Evolutionary conservation across 768 basidiomycete genomes (phyloP).

Genomic region (Pulveroboletus ravenelii): DNA sequence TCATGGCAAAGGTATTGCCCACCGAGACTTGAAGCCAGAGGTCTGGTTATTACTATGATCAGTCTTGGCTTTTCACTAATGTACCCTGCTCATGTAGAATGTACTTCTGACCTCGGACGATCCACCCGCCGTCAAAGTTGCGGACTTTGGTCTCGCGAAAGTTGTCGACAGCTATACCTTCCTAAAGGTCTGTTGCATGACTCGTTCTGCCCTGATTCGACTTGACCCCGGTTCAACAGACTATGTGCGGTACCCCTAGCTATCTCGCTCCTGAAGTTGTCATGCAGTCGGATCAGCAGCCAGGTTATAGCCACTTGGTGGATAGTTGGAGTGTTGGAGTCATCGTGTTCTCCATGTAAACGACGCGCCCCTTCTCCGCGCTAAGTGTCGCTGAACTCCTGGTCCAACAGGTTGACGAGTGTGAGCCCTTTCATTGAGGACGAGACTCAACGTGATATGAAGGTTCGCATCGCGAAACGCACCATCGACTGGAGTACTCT

Average conservation of each 20-base stretch:
- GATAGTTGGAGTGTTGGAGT: conserved; percentile 98
- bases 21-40: conserved; percentile 93
- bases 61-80: conserved; percentile 6
- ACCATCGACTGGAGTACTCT: conserved; percentile 60
- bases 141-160: conserved; percentile 96
- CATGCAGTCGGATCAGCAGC: conserved; percentile 44
- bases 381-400: not conserved
- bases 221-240: conserved; percentile 38
- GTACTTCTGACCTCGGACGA: conserved; percentile 70
- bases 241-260: conserved; percentile 94
- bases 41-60: conserved; percentile 27
- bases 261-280: conserved; percentile 95
- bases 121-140: conserved; percentile 79
- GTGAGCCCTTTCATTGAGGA: conserved; percentile 79
- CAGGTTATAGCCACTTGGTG: conserved; percentile 81
- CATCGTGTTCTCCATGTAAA: conserved; percentile 88
- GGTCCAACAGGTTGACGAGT: conserved; percentile 62
- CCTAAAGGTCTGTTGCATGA: conserved; percentile 51
- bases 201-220: not conserved
- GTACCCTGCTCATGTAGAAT: conserved; percentile 44
- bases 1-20: conserved; percentile 72
- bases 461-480: conserved; percentile 54
- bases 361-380: not conserved
- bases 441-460: conserved; percentile 53
- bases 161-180: conserved; percentile 76